Conservation (phyloP, 202 grass and related monocot genomes). For the Hordeum pubiflorum region DNA sequence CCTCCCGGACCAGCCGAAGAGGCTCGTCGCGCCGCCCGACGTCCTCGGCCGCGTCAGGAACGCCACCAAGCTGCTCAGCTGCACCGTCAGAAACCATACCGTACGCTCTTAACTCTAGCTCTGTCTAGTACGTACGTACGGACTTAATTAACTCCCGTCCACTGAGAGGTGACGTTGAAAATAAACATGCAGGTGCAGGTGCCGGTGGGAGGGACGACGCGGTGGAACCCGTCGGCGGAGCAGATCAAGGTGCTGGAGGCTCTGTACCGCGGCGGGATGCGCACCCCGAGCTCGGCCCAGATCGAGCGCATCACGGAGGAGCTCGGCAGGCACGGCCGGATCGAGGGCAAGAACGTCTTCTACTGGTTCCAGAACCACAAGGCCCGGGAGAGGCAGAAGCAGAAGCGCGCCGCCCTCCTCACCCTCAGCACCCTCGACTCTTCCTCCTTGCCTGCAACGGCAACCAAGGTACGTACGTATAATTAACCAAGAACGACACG, state of each 20-base stretch:
- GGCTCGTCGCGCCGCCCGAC: conserved; percentile 23
- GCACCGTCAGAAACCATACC: conserved; percentile 22
- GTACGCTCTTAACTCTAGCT: not conserved
- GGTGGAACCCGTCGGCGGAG: conserved; percentile 85
- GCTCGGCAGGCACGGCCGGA: conserved; percentile 64
- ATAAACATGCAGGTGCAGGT: conserved; percentile 33
- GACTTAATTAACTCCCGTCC: no score
- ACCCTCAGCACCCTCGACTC: conserved; percentile 38
- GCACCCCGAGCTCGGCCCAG: conserved; percentile 75
- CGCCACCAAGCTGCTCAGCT: conserved; percentile 32
- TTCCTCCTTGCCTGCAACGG: not conserved
- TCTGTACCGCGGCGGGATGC: conserved; percentile 75
- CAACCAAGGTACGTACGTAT: not conserved
- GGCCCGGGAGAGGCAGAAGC: conserved; percentile 87
- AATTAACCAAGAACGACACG: not conserved
- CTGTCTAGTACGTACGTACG: not conserved
- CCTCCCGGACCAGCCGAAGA: conserved; percentile 25
- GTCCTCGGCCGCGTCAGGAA: conserved; percentile 23
- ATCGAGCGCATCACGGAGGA: conserved; percentile 85
- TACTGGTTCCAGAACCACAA: conserved; percentile 99
- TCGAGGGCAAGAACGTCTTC: conserved; percentile 98
- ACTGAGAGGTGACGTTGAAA: no score
- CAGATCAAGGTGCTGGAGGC: conserved; percentile 88
- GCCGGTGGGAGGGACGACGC: conserved; percentile 40
- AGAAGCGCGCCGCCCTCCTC: conserved; percentile 75